Conservation (phyloP, 805 yeast genomes). For the Zygotorulaspora florentina region DNA sequence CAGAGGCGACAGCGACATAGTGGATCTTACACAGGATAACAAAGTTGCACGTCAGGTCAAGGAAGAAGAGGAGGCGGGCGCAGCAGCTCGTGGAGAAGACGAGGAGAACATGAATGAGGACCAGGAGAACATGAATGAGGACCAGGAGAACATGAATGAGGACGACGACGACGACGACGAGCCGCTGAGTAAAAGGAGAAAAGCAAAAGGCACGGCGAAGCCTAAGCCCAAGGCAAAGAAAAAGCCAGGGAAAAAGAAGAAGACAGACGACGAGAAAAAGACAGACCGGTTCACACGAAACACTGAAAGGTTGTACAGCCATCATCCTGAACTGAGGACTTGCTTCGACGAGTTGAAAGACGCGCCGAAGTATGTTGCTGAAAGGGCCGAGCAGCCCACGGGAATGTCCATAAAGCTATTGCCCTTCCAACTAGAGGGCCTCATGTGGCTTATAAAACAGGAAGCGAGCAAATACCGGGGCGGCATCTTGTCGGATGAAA, state of each 20-base stretch:
- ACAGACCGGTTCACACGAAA: conserved; percentile 65
- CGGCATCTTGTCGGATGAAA: conserved; percentile 95
- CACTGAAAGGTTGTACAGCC: conserved; percentile 61
- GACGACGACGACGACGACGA: conserved; percentile 27
- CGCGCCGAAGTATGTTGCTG: conserved; percentile 44
- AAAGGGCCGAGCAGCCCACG: conserved; percentile 66
- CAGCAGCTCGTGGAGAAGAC: conserved; percentile 13
- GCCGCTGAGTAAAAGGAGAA: conserved; percentile 20
- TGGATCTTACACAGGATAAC: background rate
- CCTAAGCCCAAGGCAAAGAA: conserved; percentile 22
- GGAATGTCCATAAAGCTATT: conserved; percentile 69
- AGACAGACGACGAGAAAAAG: conserved; percentile 29
- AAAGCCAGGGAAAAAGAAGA: conserved; percentile 16
- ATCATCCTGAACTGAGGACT: conserved; percentile 73
- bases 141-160: conserved; percentile 26
- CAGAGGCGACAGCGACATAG: background rate
- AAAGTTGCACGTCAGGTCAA: conserved; percentile 3
- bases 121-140: conserved; percentile 27
- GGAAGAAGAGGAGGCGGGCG: conserved; percentile 6
- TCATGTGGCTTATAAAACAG: conserved; percentile 82
- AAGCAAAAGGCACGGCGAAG: conserved; percentile 4
- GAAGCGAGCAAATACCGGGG: conserved; percentile 66
- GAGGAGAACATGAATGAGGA: conserved; percentile 28
- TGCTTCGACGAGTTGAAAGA: conserved; percentile 64
- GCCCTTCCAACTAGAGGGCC: conserved; percentile 92